These are phyloP conservation scores for Phytophthora cajani DNA, from an alignment of 352 stramenopile genomes.

Conservation along the genomic window DNA sequence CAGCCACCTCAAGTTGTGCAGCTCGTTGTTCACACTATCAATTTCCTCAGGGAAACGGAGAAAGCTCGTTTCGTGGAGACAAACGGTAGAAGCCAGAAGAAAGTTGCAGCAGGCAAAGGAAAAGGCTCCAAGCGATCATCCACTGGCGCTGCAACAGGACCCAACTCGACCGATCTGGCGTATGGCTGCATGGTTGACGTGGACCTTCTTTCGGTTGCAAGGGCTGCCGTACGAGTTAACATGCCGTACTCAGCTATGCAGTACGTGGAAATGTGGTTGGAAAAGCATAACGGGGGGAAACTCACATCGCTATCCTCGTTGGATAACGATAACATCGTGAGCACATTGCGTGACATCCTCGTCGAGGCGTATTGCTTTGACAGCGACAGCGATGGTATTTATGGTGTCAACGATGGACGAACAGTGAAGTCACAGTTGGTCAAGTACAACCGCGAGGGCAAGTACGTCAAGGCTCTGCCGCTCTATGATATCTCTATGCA, in stretches of 20 bases:
- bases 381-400: constrained; percentile 74
- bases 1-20: constrained; percentile 61
- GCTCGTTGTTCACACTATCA: constrained; percentile 79
- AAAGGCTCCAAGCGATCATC: constrained; percentile 27
- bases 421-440: constrained; percentile 74
- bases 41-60: constrained; percentile 81
- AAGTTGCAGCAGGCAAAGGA: constrained; percentile 15
- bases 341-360: constrained; percentile 56
- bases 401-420: constrained; percentile 80
- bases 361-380: constrained; percentile 72
- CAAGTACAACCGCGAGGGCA: constrained; percentile 73
- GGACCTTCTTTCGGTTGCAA: constrained; percentile 69
- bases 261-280: constrained; percentile 90
- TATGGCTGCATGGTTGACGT: constrained; percentile 74
- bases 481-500: constrained; percentile 80
- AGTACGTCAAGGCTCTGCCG: constrained; percentile 66
- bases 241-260: constrained; percentile 92
- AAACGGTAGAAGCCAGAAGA: constrained; percentile 43
- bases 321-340: constrained; percentile 39
- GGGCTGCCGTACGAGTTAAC: constrained; percentile 69
- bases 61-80: constrained; percentile 77
- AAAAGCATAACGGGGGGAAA: constrained; percentile 58
- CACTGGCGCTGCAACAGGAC: not conserved
- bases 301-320: constrained; percentile 47
- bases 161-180: constrained; percentile 34